Conservation (phyloP, 805 yeast genomes). For the Lachancea sp. region DNA sequence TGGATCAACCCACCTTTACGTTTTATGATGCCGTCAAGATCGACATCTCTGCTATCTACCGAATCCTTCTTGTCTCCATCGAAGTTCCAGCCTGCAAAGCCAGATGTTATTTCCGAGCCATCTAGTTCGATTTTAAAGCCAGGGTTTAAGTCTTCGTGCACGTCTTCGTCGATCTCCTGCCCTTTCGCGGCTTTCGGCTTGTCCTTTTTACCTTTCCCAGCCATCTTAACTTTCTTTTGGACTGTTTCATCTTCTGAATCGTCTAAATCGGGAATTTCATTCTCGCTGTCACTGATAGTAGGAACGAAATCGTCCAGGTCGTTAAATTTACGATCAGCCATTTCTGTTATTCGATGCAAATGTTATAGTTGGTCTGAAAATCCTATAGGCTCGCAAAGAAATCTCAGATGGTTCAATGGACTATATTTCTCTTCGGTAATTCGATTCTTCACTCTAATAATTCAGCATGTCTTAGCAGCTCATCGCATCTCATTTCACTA, state of each 20-base stretch:
- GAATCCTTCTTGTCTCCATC: conserved; percentile 35
- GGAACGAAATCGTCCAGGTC: conserved; percentile 47
- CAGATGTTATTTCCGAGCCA: conserved; percentile 42
- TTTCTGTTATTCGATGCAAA: neutral
- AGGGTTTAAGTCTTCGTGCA: conserved; percentile 59
- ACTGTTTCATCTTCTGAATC: conserved; percentile 38
- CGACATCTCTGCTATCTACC: conserved; percentile 52
- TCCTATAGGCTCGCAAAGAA: no score
- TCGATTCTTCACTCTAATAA: no score
- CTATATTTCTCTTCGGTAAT: no score
- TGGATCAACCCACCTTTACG: conserved; percentile 74
- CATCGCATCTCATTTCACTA: conserved; percentile 19
- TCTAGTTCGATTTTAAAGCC: conserved; percentile 66
- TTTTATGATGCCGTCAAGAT: conserved; percentile 79
- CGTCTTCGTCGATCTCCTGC: conserved; percentile 33
- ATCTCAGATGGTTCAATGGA: no score
- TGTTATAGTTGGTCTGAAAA: neutral
- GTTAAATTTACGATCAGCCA: conserved; percentile 19
- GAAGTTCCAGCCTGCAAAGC: conserved; percentile 82
- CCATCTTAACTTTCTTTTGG: conserved; percentile 22
- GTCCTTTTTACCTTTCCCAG: conserved; percentile 20
- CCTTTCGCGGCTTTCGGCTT: conserved; percentile 18
- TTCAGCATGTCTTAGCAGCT: neutral
- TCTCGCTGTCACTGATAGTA: conserved; percentile 74
- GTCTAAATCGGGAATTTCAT: conserved; percentile 52